A percentile compares a stretch with the other conserved stretches of the same genome.
Conservation (phyloP, 495 filamentous ascomycete species). For the Trichoderma gamsii region DNA sequence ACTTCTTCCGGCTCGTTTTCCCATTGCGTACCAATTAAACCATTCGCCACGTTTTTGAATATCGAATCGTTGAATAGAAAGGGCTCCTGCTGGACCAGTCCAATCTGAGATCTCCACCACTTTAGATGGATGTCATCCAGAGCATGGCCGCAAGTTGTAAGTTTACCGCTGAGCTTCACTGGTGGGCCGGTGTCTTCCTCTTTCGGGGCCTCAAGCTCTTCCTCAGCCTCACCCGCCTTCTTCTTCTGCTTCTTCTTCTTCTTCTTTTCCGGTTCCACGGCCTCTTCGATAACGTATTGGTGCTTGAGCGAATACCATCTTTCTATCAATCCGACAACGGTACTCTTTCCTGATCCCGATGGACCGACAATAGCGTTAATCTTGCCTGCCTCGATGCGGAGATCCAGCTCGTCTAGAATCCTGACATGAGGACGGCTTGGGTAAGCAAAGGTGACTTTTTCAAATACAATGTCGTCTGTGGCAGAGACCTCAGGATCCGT, state of each 20-base stretch:
- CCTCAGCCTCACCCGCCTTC: slow-evolving; percentile 26
- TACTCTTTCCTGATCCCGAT: slow-evolving; percentile 85
- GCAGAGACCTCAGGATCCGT: slow-evolving; percentile 23
- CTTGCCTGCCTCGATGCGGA: slow-evolving; percentile 77
- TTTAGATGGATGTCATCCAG: slow-evolving; percentile 51
- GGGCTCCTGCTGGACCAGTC: slow-evolving; percentile 66
- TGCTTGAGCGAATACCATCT: slow-evolving; percentile 77
- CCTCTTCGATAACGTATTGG: slow-evolving; percentile 43
- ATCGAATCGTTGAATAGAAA: slow-evolving; percentile 70
- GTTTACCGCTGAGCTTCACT: slow-evolving; percentile 40
- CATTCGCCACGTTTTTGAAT: slow-evolving; percentile 56
- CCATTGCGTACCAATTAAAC: slow-evolving; percentile 53
- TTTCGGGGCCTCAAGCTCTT: slow-evolving; percentile 25
- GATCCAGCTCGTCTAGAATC: slow-evolving; percentile 74
- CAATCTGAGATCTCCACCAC: slow-evolving; percentile 64
- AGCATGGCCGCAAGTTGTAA: slow-evolving; percentile 52
- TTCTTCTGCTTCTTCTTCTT: slow-evolving; percentile 37
- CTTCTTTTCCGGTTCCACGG: slow-evolving; percentile 36
- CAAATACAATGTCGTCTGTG: slow-evolving; percentile 60
- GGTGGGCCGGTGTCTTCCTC: slow-evolving; percentile 34
- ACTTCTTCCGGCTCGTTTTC: slow-evolving; percentile 46
- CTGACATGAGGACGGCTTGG: slow-evolving; percentile 85
- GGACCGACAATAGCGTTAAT: slow-evolving; percentile 82
- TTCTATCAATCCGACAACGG: slow-evolving; percentile 57
- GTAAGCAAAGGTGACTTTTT: slow-evolving; percentile 84